These are phyloP conservation scores for Russula griseocarnosa DNA, from an alignment of 768 basidiomycete genomes.

Conservation along the genomic window DNA sequence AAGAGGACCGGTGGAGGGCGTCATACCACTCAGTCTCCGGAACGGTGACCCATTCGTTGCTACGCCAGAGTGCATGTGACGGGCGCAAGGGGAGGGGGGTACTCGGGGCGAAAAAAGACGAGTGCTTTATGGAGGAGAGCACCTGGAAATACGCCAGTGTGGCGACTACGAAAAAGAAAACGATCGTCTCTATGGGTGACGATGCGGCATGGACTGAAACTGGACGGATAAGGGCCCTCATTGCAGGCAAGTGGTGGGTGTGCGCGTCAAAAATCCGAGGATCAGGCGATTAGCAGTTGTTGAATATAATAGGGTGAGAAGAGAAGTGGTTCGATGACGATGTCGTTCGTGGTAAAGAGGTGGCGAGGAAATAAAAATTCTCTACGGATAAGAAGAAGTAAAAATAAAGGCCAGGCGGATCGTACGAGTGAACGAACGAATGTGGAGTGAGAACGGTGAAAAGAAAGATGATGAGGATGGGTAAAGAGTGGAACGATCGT, in stretches of 20 bases:
- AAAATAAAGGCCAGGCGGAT: background rate
- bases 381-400: conserved; percentile 13
- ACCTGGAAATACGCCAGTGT: conserved; percentile 96
- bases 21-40: conserved; percentile 50
- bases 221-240: conserved; percentile 63
- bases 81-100: conserved; percentile 49
- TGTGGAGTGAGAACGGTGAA: conserved; percentile 4
- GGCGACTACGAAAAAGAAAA: conserved; percentile 81
- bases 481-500: conserved; percentile 17
- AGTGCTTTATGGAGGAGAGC: conserved; percentile 85
- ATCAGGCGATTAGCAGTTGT: conserved; percentile 17
- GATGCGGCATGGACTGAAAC: conserved; percentile 70
- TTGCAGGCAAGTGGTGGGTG: conserved; percentile 29
- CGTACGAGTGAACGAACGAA: conserved; percentile 19
- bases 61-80: conserved; percentile 50
- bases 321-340: background rate
- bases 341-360: background rate
- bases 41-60: conserved; percentile 61
- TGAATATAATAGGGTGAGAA: background rate
- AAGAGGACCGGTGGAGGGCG: conserved; percentile 33
- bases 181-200: conserved; percentile 85
- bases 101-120: conserved; percentile 66
- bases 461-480: conserved; percentile 10
- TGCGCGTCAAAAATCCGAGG: background rate
- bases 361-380: background rate